These are phyloP conservation scores for Acacia crassicarpa DNA, from an alignment of 306 rosid species.

Conservation along the genomic window DNA sequence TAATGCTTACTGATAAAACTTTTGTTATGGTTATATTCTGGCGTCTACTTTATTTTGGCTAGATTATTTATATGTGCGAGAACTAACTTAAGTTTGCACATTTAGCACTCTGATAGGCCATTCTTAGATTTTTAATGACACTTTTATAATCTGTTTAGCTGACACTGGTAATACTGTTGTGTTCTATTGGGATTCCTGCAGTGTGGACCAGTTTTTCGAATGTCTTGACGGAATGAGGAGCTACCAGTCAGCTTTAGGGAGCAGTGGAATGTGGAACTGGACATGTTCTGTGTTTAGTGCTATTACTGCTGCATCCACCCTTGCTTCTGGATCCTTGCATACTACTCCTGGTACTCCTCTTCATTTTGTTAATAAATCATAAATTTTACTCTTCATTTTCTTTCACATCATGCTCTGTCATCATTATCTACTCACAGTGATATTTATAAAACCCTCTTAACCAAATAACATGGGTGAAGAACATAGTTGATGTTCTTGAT, in stretches of 20 bases:
- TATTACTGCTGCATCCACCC: conserved; percentile 93
- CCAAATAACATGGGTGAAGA: background rate
- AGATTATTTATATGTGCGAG: conserved; percentile 25
- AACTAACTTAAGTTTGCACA: conserved; percentile 10
- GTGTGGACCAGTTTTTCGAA: conserved; percentile 97
- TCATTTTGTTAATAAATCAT: conserved; percentile 9
- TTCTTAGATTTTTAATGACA: conserved; percentile 14
- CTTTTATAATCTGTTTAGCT: conserved; percentile 10
- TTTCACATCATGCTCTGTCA: conserved; percentile 8
- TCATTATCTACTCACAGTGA: background rate
- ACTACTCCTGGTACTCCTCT: conserved; percentile 66
- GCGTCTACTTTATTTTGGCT: conserved; percentile 4
- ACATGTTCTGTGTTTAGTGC: conserved; percentile 91
- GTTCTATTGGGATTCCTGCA: conserved; percentile 48
- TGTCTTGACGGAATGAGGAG: conserved; percentile 95
- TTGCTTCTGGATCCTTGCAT: conserved; percentile 91
- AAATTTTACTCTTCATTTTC: background rate
- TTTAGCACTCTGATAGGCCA: conserved; percentile 12
- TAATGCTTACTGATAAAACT: conserved; percentile 2
- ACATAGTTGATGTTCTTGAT: background rate
- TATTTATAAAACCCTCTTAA: background rate
- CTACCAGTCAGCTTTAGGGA: conserved; percentile 83
- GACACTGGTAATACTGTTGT: conserved; percentile 31
- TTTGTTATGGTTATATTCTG: background rate
- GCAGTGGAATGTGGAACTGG: conserved; percentile 98